Base-by-base conservation (phyloP, 2,329 filamentous ascomycete species). In the Bipolaris cookei region DNA sequence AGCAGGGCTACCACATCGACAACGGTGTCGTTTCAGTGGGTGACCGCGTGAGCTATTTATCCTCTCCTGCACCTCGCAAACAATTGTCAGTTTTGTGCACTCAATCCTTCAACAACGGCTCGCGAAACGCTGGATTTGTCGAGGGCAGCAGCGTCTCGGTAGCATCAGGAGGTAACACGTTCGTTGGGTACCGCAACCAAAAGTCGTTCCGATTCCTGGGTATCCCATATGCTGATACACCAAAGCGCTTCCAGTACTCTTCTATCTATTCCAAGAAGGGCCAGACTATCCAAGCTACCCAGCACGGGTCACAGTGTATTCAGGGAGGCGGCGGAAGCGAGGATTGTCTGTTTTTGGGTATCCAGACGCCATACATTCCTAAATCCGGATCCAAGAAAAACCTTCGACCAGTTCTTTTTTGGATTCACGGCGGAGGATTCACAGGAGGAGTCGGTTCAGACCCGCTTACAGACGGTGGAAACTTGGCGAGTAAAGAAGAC, bases 341-440 rank as follows among this genome's bases (percentile, higher is more conserved):
- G 61, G 77, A 83, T 59, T 83, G 81, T 56, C 69, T 83, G 3
- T 80, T 80, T 56, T 54, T 83, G 51, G 82, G 83, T 57, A 81
- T 84, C 11, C 78, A 81, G 54, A 80, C 81, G 0, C 70, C 71
- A 7, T 70, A 71, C 16, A 66, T 74, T n/a, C 70, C 71, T 16
- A 80, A 76, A 35, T 63, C 68, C 10, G 76, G 73, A 4, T 77
- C 70, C 3, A 77, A 75, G 51, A 69, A 68, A 14, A 65, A 78
- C 2, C 71, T 83, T 4, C 75, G 78, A 30, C 79, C 82, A 0
- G 82, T 84, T 0, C 71, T 83, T 44, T 80, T 84, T 57, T 82
- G 79, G 72, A 83, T 84, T 18, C 80, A 83, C 47, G 85, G 85
- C 3, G 85, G 85, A 21, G 85, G 82, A 5, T 86, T 86, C 58